Percentiles rank a stretch among this genome's conserved stretches.
These are phyloP conservation scores for Colletotrichum filicis DNA, from an alignment of 2,329 filamentous ascomycete genomes.

Conservation along the genomic window DNA sequence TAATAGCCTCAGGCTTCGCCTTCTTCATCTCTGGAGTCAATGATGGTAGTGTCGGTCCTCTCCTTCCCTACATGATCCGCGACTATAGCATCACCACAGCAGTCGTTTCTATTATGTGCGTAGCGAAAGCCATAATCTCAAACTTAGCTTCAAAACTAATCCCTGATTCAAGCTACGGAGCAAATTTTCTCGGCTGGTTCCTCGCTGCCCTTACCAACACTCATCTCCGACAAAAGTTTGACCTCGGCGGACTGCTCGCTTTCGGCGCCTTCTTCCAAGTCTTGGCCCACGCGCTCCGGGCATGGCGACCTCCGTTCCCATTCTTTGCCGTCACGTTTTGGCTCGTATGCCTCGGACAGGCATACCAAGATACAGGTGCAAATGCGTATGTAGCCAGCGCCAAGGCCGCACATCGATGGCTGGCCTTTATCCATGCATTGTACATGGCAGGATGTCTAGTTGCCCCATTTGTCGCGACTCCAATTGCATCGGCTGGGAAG, in stretches of 20 bases:
- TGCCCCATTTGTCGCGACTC: conserved; percentile 64
- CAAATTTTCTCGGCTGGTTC: conserved; percentile 70
- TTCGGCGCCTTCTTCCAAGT: conserved; percentile 67
- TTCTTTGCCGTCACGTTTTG: conserved; percentile 69
- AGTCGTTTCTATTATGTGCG: conserved; percentile 61
- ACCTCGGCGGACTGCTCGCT: conserved; percentile 65
- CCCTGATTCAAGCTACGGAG: conserved; percentile 55
- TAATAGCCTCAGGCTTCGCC: conserved; percentile 66
- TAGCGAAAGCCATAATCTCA: neutral
- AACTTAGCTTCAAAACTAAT: neutral
- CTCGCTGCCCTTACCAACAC: conserved; percentile 67
- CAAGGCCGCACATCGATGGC: conserved; percentile 65
- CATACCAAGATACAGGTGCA: conserved; percentile 71
- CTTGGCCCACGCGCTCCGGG: conserved; percentile 62
- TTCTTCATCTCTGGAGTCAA: conserved; percentile 75
- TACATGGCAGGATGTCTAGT: conserved; percentile 68
- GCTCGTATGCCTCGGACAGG: conserved; percentile 68
- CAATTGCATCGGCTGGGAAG: conserved; percentile 54
- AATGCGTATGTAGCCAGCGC: conserved; percentile 69
- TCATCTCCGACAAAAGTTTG: conserved; percentile 61
- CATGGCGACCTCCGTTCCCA: conserved; percentile 66
- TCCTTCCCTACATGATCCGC: conserved; percentile 71
- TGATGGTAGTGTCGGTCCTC: conserved; percentile 71
- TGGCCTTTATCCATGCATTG: conserved; percentile 73
- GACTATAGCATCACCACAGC: conserved; percentile 65